phyloP scores from a whole-genome alignment of 495 filamentous ascomycete species.

The Sphaerosporella brunnea region DNA sequence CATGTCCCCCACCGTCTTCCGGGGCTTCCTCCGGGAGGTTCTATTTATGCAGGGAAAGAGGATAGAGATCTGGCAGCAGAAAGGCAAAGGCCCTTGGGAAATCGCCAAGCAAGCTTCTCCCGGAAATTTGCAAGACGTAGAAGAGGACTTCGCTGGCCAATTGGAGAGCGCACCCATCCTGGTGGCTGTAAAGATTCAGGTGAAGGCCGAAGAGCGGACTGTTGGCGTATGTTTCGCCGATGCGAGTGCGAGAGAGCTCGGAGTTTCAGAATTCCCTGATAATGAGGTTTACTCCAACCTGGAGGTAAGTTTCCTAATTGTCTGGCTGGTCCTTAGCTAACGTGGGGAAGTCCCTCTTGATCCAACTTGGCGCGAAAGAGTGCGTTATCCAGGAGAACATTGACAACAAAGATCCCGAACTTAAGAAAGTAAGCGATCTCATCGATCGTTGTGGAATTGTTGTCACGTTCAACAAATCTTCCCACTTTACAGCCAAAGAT shows the following conservation, averaged over 20 bases:
- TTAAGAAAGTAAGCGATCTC: slow-evolving; percentile 70
- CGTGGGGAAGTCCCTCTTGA: slow-evolving; percentile 67
- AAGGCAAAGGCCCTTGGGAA: slow-evolving; percentile 75
- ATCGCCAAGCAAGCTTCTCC: slow-evolving; percentile 78
- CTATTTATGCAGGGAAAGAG: slow-evolving; percentile 80
- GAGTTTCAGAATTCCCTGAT: slow-evolving; percentile 93
- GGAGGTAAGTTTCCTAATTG: slow-evolving; percentile 36
- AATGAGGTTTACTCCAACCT: slow-evolving; percentile 98
- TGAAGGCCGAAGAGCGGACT: slow-evolving; percentile 65
- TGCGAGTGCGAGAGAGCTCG: slow-evolving; percentile 86
- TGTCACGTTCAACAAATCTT: slow-evolving; percentile 53
- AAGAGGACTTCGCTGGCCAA: slow-evolving; percentile 81
- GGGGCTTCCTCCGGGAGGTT: slow-evolving; percentile 87
- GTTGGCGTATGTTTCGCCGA: slow-evolving; percentile 97
- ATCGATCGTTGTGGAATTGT: slow-evolving; percentile 84
- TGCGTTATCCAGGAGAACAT: slow-evolving; percentile 65
- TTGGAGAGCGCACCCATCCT: slow-evolving; percentile 86
- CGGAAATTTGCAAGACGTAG: slow-evolving; percentile 90
- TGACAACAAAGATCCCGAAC: slow-evolving; percentile 69
- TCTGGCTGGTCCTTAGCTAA: no score
- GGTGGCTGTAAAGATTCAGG: slow-evolving; percentile 77
- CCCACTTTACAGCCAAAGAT: slow-evolving; percentile 75
- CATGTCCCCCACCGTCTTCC: slow-evolving; percentile 80
- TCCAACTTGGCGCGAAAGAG: slow-evolving; percentile 90
- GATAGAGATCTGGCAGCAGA: slow-evolving; percentile 69